A percentile compares a stretch with the other conserved stretches of the same genome.
Evolutionary conservation across 257 asterid genomes (phyloP).

Genomic region (Mitragyna speciosa): DNA sequence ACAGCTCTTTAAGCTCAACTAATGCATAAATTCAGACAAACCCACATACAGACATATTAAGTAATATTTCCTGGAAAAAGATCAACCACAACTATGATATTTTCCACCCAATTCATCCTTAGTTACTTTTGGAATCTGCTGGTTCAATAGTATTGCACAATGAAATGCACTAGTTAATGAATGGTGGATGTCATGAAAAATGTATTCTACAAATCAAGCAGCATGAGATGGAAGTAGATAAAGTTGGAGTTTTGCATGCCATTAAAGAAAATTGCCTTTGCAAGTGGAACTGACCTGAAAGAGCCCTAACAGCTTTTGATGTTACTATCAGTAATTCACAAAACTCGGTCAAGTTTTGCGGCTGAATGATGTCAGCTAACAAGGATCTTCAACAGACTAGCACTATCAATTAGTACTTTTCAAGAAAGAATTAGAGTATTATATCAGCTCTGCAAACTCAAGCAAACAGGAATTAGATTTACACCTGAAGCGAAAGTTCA

Average conservation of each 20-base stretch:
- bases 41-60: not conserved
- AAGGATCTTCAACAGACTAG: conserved; percentile 31
- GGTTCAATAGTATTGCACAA: not conserved
- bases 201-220: not conserved
- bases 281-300: conserved; percentile 26
- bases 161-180: too few species aligned
- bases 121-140: not conserved
- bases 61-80: not conserved
- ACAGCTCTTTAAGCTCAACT: not conserved
- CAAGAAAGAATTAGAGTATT: not conserved
- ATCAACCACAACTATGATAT: not conserved
- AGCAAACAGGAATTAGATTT: not conserved
- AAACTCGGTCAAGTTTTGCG: conserved; percentile 32
- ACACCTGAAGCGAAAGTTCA: conserved; percentile 35
- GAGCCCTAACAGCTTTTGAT: conserved; percentile 24
- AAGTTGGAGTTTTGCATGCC: not conserved
- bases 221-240: not conserved
- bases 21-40: not conserved
- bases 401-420: conserved; percentile 12
- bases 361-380: conserved; percentile 31
- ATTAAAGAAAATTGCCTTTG: not conserved
- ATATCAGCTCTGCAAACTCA: conserved; percentile 6
- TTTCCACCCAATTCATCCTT: not conserved
- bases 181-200: not conserved
- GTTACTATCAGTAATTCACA: conserved; percentile 31